These are phyloP conservation scores for Hypoxylon sp. DNA, from an alignment of 2,329 filamentous ascomycete genomes.

Conservation along the genomic window DNA sequence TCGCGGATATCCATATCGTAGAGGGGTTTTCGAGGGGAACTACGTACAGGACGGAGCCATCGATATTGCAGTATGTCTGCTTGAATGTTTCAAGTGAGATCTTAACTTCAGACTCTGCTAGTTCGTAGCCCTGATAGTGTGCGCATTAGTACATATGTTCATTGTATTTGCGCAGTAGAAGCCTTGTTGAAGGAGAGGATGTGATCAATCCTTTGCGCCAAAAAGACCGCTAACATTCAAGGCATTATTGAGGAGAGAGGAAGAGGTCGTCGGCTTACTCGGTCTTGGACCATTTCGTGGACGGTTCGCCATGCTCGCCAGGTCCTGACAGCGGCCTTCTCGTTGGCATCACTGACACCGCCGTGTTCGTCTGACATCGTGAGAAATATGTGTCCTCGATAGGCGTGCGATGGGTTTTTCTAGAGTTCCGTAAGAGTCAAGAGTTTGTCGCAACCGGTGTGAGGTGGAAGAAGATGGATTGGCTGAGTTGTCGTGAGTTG, in stretches of 20 bases:
- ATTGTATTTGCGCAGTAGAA: conserved; percentile 9
- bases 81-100: conserved; percentile 89
- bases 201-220: neutral
- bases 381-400: conserved; percentile 40
- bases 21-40: conserved; percentile 8
- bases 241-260: neutral
- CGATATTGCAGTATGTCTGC: conserved; percentile 76
- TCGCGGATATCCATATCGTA: neutral
- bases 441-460: conserved; percentile 7
- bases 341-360: conserved; percentile 59
- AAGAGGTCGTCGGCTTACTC: conserved; percentile 71
- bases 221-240: neutral
- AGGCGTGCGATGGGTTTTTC: neutral
- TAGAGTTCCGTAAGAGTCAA: neutral
- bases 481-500: conserved; percentile 12
- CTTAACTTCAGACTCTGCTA: conserved; percentile 89
- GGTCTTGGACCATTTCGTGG: conserved; percentile 93
- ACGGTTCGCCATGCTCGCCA: conserved; percentile 96
- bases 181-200: conserved; percentile 20
- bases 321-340: conserved; percentile 74
- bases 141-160: conserved; percentile 44
- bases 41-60: conserved; percentile 82
- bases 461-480: conserved; percentile 3
- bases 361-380: conserved; percentile 61
- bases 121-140: conserved; percentile 84